Evolutionary conservation across 2,329 filamentous ascomycete species (phyloP).

Genomic region (Penicillium capsulatum): DNA sequence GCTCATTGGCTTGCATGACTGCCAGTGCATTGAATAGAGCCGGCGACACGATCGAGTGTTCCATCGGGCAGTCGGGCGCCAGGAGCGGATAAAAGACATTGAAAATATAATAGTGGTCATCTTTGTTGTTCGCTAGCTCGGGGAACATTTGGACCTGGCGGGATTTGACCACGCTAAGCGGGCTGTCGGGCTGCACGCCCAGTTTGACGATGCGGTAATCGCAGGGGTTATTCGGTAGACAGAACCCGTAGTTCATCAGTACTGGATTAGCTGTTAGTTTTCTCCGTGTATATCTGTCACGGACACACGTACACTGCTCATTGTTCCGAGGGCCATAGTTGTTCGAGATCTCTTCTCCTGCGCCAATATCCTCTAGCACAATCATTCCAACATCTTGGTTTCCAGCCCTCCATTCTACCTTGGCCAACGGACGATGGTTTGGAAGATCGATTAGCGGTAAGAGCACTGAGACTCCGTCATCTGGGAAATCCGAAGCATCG

Average conservation of each 20-base stretch:
- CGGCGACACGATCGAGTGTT: slow-evolving; percentile 42
- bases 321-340: slow-evolving; percentile 76
- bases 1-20: slow-evolving; percentile 40
- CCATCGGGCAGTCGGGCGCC: slow-evolving; percentile 31
- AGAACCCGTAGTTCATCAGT: slow-evolving; percentile 47
- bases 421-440: slow-evolving; percentile 63
- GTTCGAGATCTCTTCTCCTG: slow-evolving; percentile 58
- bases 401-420: slow-evolving; percentile 56
- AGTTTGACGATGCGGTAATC: slow-evolving; percentile 44
- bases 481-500: slow-evolving; percentile 37
- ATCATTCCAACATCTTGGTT: slow-evolving; percentile 38
- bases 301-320: slow-evolving; percentile 50
- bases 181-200: slow-evolving; percentile 37
- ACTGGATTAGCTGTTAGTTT: slow-evolving; percentile 25
- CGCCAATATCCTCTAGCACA: slow-evolving; percentile 45
- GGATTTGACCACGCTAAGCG: slow-evolving; percentile 34
- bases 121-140: slow-evolving; percentile 24
- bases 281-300: not conserved
- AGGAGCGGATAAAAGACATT: slow-evolving; percentile 44
- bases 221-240: slow-evolving; percentile 40
- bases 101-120: slow-evolving; percentile 44
- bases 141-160: slow-evolving; percentile 35
- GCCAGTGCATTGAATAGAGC: slow-evolving; percentile 42
- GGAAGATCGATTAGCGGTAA: slow-evolving; percentile 68
- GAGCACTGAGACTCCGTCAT: slow-evolving; percentile 63